phyloP scores from a whole-genome alignment of 1,284 basidiomycete genomes.

The Trichosporon ovoides region DNA sequence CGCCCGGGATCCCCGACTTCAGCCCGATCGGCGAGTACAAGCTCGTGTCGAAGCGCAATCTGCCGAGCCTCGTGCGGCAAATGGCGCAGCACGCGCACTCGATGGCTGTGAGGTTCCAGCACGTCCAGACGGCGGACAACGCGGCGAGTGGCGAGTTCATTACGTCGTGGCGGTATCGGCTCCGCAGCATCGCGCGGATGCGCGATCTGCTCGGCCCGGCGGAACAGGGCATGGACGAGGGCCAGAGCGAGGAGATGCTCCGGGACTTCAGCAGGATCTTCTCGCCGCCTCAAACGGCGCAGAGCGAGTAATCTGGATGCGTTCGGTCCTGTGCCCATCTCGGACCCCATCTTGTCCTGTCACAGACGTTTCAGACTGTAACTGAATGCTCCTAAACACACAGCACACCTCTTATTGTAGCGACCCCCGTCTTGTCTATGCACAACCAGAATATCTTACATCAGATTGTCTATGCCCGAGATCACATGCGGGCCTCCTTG shows the following conservation, averaged over 20 bases:
- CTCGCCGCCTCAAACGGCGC: slow-evolving; percentile 4
- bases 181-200: slow-evolving; percentile 70
- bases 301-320: not conserved
- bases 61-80: slow-evolving; percentile 78
- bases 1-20: slow-evolving; percentile 82
- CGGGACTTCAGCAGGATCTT: slow-evolving; percentile 30
- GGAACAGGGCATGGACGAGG: slow-evolving; percentile 23
- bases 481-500: slow-evolving; percentile 28
- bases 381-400: not conserved
- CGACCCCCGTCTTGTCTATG: not conserved
- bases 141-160: slow-evolving; percentile 67
- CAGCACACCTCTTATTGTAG: slow-evolving; percentile 1
- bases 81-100: slow-evolving; percentile 78
- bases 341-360: no score
- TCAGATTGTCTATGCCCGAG: not conserved
- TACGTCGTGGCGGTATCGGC: slow-evolving; percentile 79
- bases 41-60: slow-evolving; percentile 75
- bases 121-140: slow-evolving; percentile 60
- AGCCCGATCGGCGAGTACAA: slow-evolving; percentile 86
- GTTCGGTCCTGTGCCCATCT: no score
- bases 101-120: slow-evolving; percentile 76
- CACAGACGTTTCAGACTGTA: no score
- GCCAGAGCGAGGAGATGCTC: slow-evolving; percentile 32
- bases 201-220: slow-evolving; percentile 32
- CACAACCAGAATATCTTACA: not conserved